Conservation (phyloP, 768 basidiomycete species). For the Tulasnella sp. region DNA sequence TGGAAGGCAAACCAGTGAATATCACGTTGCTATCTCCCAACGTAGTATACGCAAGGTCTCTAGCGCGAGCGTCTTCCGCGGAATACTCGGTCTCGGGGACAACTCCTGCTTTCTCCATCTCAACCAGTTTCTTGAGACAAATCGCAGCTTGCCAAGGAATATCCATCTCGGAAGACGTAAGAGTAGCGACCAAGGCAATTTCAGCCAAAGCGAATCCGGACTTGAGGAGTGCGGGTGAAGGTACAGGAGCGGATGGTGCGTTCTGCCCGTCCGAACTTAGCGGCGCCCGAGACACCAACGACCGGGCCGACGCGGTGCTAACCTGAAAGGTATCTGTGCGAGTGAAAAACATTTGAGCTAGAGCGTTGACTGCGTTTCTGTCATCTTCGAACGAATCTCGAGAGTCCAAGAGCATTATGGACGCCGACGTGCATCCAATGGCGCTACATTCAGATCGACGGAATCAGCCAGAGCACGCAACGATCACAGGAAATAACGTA, state of each 20-base stretch:
- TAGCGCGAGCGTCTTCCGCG: conserved; percentile 17
- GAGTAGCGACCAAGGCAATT: conserved; percentile 64
- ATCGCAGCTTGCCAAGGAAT: conserved; percentile 66
- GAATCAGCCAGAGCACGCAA: not conserved
- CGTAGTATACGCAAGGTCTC: conserved; percentile 23
- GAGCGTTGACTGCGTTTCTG: conserved; percentile 11
- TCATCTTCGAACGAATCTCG: conserved; percentile 24
- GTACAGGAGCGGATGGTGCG: not conserved
- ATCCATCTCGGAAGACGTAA: conserved; percentile 63
- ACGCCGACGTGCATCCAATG: not conserved
- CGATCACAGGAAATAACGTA: not conserved
- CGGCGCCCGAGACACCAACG: not conserved
- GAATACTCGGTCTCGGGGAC: not conserved
- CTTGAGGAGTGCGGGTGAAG: not conserved
- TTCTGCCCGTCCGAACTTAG: not conserved
- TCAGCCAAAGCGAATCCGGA: conserved; percentile 66
- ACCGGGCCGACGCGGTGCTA: not conserved
- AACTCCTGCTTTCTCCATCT: conserved; percentile 55
- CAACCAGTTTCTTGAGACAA: conserved; percentile 62
- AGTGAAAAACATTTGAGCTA: conserved; percentile 14
- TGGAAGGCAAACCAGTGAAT: conserved; percentile 54
- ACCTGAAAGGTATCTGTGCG: not conserved
- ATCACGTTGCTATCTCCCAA: conserved; percentile 64
- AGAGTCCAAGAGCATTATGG: conserved; percentile 20
- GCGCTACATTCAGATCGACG: not conserved